phyloP scores from a whole-genome alignment of 2,329 filamentous ascomycete species.

The Ophiostoma himal-ulmi region DNA sequence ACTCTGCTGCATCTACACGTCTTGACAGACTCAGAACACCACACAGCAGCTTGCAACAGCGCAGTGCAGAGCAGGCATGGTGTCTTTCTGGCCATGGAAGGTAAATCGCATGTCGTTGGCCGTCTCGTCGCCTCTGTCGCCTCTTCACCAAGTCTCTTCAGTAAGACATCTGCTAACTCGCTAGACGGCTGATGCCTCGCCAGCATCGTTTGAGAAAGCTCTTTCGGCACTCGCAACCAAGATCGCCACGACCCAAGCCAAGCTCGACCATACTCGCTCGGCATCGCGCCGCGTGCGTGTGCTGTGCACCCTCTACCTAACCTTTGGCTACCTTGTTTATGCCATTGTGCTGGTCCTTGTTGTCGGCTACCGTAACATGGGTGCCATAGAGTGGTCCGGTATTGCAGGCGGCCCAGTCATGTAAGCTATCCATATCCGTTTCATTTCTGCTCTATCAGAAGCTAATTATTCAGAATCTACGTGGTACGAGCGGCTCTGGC shows the following conservation, averaged over 20 bases:
- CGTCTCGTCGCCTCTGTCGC: neutral
- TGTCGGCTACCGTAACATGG: conserved; percentile 75
- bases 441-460: neutral
- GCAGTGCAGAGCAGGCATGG: conserved; percentile 26
- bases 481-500: conserved; percentile 60
- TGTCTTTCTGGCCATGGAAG: conserved; percentile 32
- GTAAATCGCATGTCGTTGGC: conserved; percentile 8
- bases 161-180: neutral
- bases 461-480: conserved; percentile 60
- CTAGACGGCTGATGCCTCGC: conserved; percentile 72
- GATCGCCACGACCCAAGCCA: conserved; percentile 67
- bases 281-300: conserved; percentile 72
- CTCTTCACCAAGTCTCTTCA: neutral
- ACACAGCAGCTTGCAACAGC: neutral
- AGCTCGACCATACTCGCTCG: conserved; percentile 66
- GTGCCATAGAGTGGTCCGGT: conserved; percentile 68
- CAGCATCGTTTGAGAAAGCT: conserved; percentile 88
- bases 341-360: conserved; percentile 76
- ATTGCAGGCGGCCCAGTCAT: conserved; percentile 71
- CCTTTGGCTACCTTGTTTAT: conserved; percentile 84
- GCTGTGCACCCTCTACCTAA: conserved; percentile 83
- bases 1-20: neutral
- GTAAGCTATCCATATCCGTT: conserved; percentile 42
- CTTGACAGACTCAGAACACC: neutral
- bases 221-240: conserved; percentile 76